Evolutionary conservation across 371 early-diverging fungal species (phyloP).

Genomic region (Syncephalastrum racemosum): DNA sequence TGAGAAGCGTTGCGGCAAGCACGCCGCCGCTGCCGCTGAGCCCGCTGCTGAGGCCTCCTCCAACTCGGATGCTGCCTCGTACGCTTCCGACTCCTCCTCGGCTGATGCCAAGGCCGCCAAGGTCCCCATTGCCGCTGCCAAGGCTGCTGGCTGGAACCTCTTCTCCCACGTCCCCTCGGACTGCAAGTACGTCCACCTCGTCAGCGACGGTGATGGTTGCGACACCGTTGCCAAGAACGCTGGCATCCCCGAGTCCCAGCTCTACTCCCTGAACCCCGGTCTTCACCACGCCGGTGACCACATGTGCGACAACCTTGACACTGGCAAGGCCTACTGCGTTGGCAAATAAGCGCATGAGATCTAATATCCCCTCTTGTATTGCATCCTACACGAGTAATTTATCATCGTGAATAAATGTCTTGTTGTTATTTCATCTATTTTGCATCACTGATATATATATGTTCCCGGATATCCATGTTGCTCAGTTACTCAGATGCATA

Average conservation of each 20-base stretch:
- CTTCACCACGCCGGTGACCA: slow-evolving; percentile 24
- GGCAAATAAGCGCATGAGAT: slow-evolving; percentile 1
- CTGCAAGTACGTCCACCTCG: slow-evolving; percentile 22
- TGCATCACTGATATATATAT: too few relatives aligned
- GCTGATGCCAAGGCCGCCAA: slow-evolving; percentile 1
- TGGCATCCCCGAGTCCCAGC: slow-evolving; percentile 10
- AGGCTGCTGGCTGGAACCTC: slow-evolving; percentile 8
- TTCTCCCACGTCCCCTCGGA: slow-evolving; percentile 14
- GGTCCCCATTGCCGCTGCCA: slow-evolving; percentile 8
- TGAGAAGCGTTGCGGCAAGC: slow-evolving; percentile 16
- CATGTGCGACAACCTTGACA: slow-evolving; percentile 28
- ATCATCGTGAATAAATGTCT: too few relatives aligned
- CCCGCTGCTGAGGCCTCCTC: slow-evolving; percentile 8
- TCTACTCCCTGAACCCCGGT: slow-evolving; percentile 21
- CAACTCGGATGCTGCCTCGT: slow-evolving; percentile 10
- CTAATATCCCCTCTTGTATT: too few relatives aligned
- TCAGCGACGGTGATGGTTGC: slow-evolving; percentile 17
- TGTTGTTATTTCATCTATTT: too few relatives aligned
- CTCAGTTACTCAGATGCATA: too few relatives aligned
- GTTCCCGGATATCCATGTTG: too few relatives aligned
- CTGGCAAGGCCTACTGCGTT: slow-evolving; percentile 32
- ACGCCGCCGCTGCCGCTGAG: slow-evolving; percentile 10
- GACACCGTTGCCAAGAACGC: slow-evolving; percentile 16
- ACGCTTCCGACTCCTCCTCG: slow-evolving; percentile 5
- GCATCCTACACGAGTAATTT: too few relatives aligned